Base-by-base conservation (phyloP, 106 monocot species). In the Dendrobium officinale region DNA sequence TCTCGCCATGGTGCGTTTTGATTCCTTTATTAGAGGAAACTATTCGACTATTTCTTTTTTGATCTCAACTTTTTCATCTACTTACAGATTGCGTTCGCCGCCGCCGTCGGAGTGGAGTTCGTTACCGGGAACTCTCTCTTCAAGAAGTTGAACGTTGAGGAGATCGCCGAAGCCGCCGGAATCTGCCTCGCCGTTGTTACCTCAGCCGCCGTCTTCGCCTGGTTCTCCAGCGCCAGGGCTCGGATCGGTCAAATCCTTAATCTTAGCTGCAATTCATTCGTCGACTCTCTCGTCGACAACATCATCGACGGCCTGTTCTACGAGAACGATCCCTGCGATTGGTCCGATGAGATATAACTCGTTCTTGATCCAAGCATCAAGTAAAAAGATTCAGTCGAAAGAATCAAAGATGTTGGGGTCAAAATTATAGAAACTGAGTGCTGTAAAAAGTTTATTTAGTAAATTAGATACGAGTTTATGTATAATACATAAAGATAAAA, bases 201-300 rank as follows among this genome's bases (percentile, higher is more conserved):
- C 40, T 83, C 77, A 26, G 91, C 92, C 4, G 95, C 95, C 3
- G 61, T 84, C 20, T 92, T 99, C 49, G 98, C 98, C 4, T 89
- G 85, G 88, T 84, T 86, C 81, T 85, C 98, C 10, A 99, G 89
- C 42, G 87, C 87, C 4, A 77, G 87, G 20, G 81, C 56, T 42
- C 55, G 87, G 77, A 95, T 99, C 44, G 87, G 92, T 2, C 79
- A 83, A 77, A 91, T 95, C 42, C 79, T 99, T 80, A 88, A 74
- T 9, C 73, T 95, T 19, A 81, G 98, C 29, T 99, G 93, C 91
- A 95, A 85, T 89, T 76, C 78, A 66, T 87, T 99, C 66, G 98
- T 99, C 40, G 98, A 99, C 82, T 86, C 91, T 22, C 81, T 99
- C 73, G 87, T 99, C 81, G 98, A 99, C 83, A 90, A 91, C 84